Evolutionary conservation across 768 basidiomycete genomes (phyloP), one percentile per base, ranked within the genome.

Genomic region (Exsudoporus frostii): DNA sequence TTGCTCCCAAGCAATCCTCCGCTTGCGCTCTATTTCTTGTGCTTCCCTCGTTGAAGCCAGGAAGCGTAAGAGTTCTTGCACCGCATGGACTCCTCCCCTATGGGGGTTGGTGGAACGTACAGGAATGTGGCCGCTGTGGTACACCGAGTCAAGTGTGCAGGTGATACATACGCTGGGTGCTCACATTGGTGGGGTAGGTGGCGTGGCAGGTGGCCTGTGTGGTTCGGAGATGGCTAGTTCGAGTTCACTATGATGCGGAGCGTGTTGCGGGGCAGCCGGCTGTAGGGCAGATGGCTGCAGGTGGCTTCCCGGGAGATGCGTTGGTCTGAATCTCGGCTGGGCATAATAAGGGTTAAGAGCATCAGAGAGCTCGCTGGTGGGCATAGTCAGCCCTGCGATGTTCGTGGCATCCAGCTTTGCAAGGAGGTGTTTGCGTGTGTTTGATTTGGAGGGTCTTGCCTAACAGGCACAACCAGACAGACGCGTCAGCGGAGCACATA

Each of bases 291-390:
- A 68, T 7, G 62, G 48, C 30, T 25, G 63, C 56, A 9, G 71
- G 52, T 44, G 70, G 27, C 43, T 53, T 40, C 29, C 50, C 7
- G 54, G 29, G n/a, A 19, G 38, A 9, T 61, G 58, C 0, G 63
- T 54, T 3, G 64, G 53, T 38, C 75, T 66, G 19, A 68, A 58
- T 55, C 78, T 71, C 17, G 72, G 61, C 48, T 80, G 79, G 33
- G 74, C 76, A 52, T 80, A 75, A 64, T 82, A 74, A 11, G 87
- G 87, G 67, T 90, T 90, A 61, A 90, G 83, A 6, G 88, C 88
- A 65, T 90, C 83, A 9, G 84, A 85, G 51, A 90, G 81, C 69
- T 90, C 86, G 73, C 86, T 90, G 54, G 82, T 78, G 60, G 79
- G 73, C 84, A 85, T 85, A 13, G 48, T 32, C 39, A 38, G 45